These are phyloP conservation scores for Fusarium fujikuroi DNA, from an alignment of 2,329 filamentous ascomycete species.

Conservation along the genomic window DNA sequence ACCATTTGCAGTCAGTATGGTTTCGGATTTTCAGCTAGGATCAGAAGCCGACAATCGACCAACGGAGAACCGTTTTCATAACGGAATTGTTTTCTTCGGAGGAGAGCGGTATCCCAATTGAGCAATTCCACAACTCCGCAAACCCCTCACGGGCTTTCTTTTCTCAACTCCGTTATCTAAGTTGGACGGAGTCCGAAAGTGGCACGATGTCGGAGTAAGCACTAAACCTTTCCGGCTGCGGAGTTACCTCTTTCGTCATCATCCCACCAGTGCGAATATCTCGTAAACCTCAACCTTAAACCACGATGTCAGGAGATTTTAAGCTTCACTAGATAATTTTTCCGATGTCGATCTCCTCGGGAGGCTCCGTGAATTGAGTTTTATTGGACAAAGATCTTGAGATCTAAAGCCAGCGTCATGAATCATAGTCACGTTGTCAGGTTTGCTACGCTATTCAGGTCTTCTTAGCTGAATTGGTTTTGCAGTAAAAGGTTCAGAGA, in stretches of 20 bases:
- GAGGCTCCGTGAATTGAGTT: neutral
- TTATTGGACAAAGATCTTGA: neutral
- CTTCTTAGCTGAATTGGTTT: neutral
- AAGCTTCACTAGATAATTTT: neutral
- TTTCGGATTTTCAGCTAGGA: neutral
- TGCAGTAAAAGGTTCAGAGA: neutral
- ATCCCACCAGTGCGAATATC: neutral
- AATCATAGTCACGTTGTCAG: constrained; percentile 2
- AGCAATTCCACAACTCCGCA: neutral
- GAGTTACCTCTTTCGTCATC: neutral
- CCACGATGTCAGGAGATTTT: neutral
- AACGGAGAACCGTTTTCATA: neutral
- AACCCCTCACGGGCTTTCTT: neutral
- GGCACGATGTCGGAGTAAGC: neutral
- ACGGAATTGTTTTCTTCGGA: neutral
- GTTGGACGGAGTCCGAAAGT: neutral
- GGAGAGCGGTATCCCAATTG: neutral
- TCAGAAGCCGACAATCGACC: no score
- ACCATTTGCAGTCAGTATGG: accelerated
- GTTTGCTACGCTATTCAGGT: neutral
- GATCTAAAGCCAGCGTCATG: neutral
- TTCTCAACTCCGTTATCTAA: no score
- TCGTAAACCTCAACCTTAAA: neutral
- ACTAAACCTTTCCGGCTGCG: neutral
- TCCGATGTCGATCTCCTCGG: constrained; percentile 4